Base-by-base conservation (phyloP, 2,329 filamentous ascomycete species). In the Calonectria naviculata region DNA sequence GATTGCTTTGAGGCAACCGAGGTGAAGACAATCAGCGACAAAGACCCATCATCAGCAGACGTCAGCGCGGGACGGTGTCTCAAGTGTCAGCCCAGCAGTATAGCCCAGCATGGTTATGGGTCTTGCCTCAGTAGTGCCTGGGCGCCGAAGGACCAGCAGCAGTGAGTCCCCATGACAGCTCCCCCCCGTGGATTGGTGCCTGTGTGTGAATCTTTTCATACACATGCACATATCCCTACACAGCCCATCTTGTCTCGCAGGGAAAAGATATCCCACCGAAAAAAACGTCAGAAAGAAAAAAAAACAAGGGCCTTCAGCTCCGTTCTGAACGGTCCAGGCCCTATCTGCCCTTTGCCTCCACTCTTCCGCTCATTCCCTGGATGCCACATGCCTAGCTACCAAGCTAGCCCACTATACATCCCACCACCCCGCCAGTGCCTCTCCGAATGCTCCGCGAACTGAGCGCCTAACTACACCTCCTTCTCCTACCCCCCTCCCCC, bases 31-130 rank as follows among this genome's bases (percentile, higher is more conserved):
- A 17, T 38, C 31, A 38, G 52, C 52, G 12, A 15, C 34, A 61
- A 13, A 52, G 38, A 58, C 58, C 19, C 61, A 63, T 31, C 38
- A 38, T 65, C 62, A 70, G 52, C 49, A 42, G 31, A 47, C 47
- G 28, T 68, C 19, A 29, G 36, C 29, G 21, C 49, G 34, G 21
- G 29, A 29, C 26, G 19, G 41, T 58, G 66, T 63, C 41, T 36
- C 47, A 42, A 68, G 36, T 29, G 44, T 47, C 67, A 61, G 67
- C 21, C 21, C 15, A 54, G 42, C 60, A 67, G 70, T 71, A 61
- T 62, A 73, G 54, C 68, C 65, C 70, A 71, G 60, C 77, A 81
- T 82, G 80, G 80, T 81, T 71, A 77, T 81, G 78, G 78, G 79
- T 71, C 77, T 82, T 34, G 80, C 80, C 41, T 80, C 80, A 60